These are phyloP conservation scores for Ananas comosus DNA, from an alignment of 176 grass and related monocot genomes.

Conservation along the genomic window DNA sequence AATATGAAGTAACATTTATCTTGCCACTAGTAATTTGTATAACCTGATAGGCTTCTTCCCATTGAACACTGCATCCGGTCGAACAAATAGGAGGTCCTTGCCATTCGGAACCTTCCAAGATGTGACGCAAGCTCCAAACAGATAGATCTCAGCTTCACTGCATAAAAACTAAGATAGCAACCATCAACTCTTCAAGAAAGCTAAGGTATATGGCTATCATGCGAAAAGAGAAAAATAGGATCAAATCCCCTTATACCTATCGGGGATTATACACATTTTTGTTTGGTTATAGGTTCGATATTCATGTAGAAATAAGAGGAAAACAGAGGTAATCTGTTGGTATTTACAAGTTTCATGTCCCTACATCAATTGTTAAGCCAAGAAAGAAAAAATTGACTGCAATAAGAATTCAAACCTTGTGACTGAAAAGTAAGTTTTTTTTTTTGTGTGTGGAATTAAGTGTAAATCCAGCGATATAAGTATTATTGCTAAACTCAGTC, in stretches of 20 bases:
- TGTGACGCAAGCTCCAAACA: constrained; percentile 75
- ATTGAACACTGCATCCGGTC: constrained; percentile 92
- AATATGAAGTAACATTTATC: neutral
- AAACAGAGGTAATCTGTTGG: no score
- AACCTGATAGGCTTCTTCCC: constrained; percentile 93
- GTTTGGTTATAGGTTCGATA: no score
- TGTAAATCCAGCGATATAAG: no score
- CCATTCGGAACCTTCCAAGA: constrained; percentile 79
- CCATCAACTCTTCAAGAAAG: constrained; percentile 14
- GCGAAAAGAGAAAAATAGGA: constrained; percentile 1
- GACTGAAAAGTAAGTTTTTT: no score
- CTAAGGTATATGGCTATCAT: neutral
- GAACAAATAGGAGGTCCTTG: constrained; percentile 85
- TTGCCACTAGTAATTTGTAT: neutral
- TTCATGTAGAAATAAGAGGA: no score
- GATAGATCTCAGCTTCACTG: constrained; percentile 91
- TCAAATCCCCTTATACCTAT: neutral
- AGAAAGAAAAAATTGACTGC: no score
- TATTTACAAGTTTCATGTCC: no score
- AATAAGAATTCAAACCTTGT: no score
- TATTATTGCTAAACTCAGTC: no score
- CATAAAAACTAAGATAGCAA: constrained; percentile 13
- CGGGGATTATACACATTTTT: no score
- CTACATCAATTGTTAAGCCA: no score
- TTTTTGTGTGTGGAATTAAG: no score